Evolutionary conservation across 306 rosid species (phyloP), one percentile per base, ranked within the genome.

Genomic region (Prosopis cineraria): DNA sequence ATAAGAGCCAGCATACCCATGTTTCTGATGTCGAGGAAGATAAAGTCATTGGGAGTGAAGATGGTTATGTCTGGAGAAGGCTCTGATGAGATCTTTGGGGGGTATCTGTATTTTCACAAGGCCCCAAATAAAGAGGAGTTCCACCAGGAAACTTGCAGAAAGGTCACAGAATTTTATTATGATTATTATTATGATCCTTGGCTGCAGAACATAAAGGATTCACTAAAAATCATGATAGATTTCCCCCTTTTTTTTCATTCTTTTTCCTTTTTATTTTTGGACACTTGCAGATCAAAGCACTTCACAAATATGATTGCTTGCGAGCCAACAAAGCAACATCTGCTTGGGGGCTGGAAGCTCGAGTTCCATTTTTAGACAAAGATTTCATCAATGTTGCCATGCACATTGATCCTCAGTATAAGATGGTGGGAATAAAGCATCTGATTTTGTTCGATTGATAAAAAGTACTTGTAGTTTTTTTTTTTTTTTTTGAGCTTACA

Each of bases 41-140:
- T 93, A 7, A 89, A 93, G 78, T 89, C 98, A 0, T 48, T 93
- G 2, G 98, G 98, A 39, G 98, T 93, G 31, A 93, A 93, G 73
- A 79, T 81, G 98, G 97, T 93, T 33, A 73, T 93, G 50, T 93
- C 98, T 30, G 98, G 98, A 30, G 98, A 93, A 87, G 98, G 98
- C 1, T 85, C 98, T 22, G 98, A 93, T 80, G 97, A 93, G 87
- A 83, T 93, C 60, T 93, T 93, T 56, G 98, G 97, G 10, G 98
- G 98, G 70, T 93, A 93, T 52, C 68, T 93, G 74, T 93, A 93
- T 86, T 93, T 91, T 88, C 98, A 93, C 74, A 93, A 91, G 81
- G 98, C 98, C 64, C 98, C 98, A 24, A 85, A 89, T 86, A 89
- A 91, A 87, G 95, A 93, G 76, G 98, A 93, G 83, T 88, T 93